phyloP scores from a whole-genome alignment of 768 basidiomycete species.

The Psilocybe subaeruginosa region DNA sequence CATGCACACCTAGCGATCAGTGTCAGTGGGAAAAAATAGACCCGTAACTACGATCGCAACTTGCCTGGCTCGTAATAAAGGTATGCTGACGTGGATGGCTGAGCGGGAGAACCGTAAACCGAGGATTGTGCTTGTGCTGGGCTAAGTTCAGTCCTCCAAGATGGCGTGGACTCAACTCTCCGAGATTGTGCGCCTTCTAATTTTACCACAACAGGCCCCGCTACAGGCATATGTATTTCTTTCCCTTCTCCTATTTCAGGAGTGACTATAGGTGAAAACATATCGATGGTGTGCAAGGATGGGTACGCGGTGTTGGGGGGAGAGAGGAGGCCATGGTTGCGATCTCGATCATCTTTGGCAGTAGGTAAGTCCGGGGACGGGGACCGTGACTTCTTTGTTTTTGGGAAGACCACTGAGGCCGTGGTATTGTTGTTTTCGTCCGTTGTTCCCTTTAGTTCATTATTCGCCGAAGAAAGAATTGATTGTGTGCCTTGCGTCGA shows the following conservation, averaged over 20 bases:
- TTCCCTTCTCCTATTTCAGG: slow-evolving; percentile 67
- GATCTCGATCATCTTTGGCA: slow-evolving; percentile 8
- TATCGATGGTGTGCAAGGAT: slow-evolving; percentile 25
- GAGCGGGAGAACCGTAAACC: slow-evolving; percentile 27
- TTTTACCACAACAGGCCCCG: slow-evolving; percentile 61
- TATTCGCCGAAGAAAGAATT: slow-evolving; percentile 16
- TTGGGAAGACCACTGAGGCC: slow-evolving; percentile 30
- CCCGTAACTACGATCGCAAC: slow-evolving; percentile 14
- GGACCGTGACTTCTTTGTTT: slow-evolving; percentile 28
- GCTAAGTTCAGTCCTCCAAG: slow-evolving; percentile 24
- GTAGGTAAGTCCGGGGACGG: slow-evolving; percentile 20
- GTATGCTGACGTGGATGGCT: slow-evolving; percentile 38
- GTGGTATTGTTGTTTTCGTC: slow-evolving; percentile 24
- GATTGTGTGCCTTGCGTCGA: slow-evolving; percentile 18
- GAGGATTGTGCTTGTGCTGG: slow-evolving; percentile 9
- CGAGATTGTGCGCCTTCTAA: slow-evolving; percentile 31
- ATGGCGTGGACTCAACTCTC: slow-evolving; percentile 17
- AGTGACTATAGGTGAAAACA: slow-evolving; percentile 46
- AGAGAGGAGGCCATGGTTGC: slow-evolving; percentile 15
- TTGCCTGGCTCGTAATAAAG: slow-evolving; percentile 65
- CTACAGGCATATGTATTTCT: slow-evolving; percentile 60
- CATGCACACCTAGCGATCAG: slow-evolving; percentile 49
- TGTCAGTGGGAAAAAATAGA: slow-evolving; percentile 1
- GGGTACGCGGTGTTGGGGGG: slow-evolving; percentile 16
- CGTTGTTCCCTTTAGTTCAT: slow-evolving; percentile 17